These are phyloP conservation scores for Elongisporangium anandrum DNA, from an alignment of 352 stramenopile genomes.

Conservation along the genomic window DNA sequence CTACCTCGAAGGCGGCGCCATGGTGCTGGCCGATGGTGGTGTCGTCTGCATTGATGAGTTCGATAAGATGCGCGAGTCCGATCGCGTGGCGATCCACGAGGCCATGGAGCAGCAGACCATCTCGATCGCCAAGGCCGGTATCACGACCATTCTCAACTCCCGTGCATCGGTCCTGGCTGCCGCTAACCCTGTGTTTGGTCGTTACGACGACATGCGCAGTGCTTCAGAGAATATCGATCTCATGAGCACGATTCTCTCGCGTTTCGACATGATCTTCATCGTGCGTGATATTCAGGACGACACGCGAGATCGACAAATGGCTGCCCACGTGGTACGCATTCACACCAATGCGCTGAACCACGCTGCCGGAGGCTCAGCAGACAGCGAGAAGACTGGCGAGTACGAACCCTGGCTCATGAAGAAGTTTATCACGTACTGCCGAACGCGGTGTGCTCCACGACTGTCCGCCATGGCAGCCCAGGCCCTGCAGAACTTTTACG, in stretches of 20 bases:
- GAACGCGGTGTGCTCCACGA: constrained; percentile 89
- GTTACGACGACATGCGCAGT: constrained; percentile 98
- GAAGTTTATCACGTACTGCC: constrained; percentile 98
- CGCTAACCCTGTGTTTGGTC: constrained; percentile 97
- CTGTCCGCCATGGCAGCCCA: constrained; percentile 91
- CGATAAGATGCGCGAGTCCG: constrained; percentile 92
- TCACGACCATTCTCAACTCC: constrained; percentile 98
- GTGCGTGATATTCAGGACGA: constrained; percentile 98
- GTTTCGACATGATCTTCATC: constrained; percentile 99
- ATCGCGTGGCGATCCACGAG: constrained; percentile 98
- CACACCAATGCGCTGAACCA: constrained; percentile 89
- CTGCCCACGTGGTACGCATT: constrained; percentile 97
- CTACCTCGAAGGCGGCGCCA: constrained; percentile 96
- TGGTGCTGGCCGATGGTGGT: constrained; percentile 97
- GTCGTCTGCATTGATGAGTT: constrained; percentile 99
- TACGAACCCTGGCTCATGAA: constrained; percentile 92
- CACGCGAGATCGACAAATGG: constrained; percentile 94
- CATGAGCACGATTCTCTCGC: constrained; percentile 98
- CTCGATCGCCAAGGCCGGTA: constrained; percentile 98
- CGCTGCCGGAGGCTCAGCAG: constrained; percentile 16
- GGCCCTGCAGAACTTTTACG: constrained; percentile 96
- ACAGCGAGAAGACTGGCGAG: constrained; percentile 35
- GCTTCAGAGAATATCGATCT: constrained; percentile 99
- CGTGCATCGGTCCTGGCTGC: constrained; percentile 91
- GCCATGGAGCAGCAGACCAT: constrained; percentile 99